Evolutionary conservation across 495 filamentous ascomycete genomes (phyloP).

Genomic region (Lasiosphaeriaceae sp.): DNA sequence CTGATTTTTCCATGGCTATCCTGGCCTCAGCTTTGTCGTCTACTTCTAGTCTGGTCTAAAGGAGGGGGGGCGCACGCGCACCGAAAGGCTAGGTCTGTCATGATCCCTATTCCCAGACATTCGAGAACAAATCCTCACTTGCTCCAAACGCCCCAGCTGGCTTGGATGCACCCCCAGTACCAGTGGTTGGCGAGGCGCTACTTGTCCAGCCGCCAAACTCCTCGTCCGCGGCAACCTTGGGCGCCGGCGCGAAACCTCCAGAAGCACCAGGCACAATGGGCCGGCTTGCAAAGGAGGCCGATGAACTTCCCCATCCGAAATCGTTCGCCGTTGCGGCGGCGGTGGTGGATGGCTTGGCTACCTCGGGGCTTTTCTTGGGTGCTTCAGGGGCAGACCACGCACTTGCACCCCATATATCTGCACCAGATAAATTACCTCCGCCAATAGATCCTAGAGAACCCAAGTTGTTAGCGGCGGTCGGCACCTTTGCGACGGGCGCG

Average conservation of each 20-base stretch:
- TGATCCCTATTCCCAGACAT: conserved; percentile 73
- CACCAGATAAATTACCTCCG: conserved; percentile 25
- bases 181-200: conserved; percentile 42
- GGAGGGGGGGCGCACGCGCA: not conserved
- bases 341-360: conserved; percentile 30
- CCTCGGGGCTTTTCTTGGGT: conserved; percentile 31
- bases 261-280: conserved; percentile 50
- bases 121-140: conserved; percentile 84
- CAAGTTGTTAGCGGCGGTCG: conserved; percentile 24
- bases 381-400: conserved; percentile 47
- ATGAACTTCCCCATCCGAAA: conserved; percentile 52
- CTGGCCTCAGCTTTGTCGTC: not conserved
- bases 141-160: conserved; percentile 56
- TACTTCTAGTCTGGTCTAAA: not conserved
- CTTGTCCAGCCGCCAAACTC: conserved; percentile 94
- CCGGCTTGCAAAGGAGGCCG: conserved; percentile 39
- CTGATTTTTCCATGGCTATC: not conserved
- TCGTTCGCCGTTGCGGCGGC: conserved; percentile 39
- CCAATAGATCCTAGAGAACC: conserved; percentile 34
- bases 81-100: not conserved
- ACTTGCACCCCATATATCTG: conserved; percentile 50
- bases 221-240: conserved; percentile 76
- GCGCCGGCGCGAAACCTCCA: conserved; percentile 48
- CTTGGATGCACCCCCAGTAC: conserved; percentile 30
- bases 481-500: conserved; percentile 35